Evolutionary conservation across 441 rosid genomes (phyloP).

Genomic region (Mallotus japonicus): DNA sequence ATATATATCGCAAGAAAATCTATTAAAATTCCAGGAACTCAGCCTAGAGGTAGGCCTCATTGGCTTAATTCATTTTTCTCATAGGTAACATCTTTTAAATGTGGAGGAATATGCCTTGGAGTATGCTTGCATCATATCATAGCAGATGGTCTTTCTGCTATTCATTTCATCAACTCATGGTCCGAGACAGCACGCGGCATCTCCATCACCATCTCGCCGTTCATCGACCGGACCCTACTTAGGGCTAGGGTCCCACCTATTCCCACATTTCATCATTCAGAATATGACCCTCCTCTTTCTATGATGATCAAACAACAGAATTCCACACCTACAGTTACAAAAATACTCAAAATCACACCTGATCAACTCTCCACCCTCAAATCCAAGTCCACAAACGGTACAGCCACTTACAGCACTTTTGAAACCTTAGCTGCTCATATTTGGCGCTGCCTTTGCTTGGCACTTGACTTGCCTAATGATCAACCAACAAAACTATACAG

Average conservation of each 20-base stretch:
- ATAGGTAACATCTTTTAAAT: slow-evolving; percentile 12
- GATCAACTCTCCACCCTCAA: slow-evolving; percentile 2
- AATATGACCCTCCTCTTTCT: slow-evolving; percentile 15
- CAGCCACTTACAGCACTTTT: not conserved
- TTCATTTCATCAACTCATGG: slow-evolving; percentile 21
- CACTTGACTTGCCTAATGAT: not conserved
- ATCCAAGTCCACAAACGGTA: not conserved
- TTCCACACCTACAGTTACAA: not conserved
- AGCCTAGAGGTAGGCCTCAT: no score
- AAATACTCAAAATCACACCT: slow-evolving; percentile 6
- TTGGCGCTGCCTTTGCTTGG: slow-evolving; percentile 20
- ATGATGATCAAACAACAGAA: not conserved
- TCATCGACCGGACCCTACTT: slow-evolving; percentile 4
- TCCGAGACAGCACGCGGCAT: slow-evolving; percentile 14
- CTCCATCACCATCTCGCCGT: not conserved
- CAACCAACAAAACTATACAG: slow-evolving; percentile 8
- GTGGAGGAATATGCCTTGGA: slow-evolving; percentile 22
- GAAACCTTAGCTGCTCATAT: slow-evolving; percentile 17
- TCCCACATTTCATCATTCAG: slow-evolving; percentile 14
- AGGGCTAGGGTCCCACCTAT: slow-evolving; percentile 3
- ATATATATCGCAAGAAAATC: no score
- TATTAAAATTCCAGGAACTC: no score
- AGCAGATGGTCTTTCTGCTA: slow-evolving; percentile 2
- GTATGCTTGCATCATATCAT: slow-evolving; percentile 12
- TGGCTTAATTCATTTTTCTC: not conserved